Evolutionary conservation across 2,329 filamentous ascomycete species (phyloP).

Genomic region (Fusarium lateritium): DNA sequence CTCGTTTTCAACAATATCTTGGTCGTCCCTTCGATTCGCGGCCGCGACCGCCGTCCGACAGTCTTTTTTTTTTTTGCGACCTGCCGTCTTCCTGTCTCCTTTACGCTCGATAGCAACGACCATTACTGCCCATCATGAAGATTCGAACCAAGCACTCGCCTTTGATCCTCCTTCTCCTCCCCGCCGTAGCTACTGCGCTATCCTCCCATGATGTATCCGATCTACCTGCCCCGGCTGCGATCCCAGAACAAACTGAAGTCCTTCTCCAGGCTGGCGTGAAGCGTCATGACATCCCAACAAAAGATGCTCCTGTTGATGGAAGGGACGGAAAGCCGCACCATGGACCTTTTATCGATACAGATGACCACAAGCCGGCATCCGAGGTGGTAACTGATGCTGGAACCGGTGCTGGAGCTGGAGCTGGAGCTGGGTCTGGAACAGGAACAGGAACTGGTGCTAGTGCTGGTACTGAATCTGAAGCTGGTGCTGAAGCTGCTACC

Average conservation of each 20-base stretch:
- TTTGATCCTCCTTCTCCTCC: slow-evolving; percentile 73
- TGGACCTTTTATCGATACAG: slow-evolving; percentile 81
- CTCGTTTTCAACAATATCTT: slow-evolving; percentile 6
- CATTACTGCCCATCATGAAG: slow-evolving; percentile 66
- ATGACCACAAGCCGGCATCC: slow-evolving; percentile 50
- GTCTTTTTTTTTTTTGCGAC: slow-evolving; percentile 23
- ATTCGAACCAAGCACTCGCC: slow-evolving; percentile 68
- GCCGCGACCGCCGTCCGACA: slow-evolving; percentile 25
- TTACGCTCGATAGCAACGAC: slow-evolving; percentile 10
- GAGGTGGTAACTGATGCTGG: slow-evolving; percentile 28
- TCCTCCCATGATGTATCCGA: slow-evolving; percentile 50
- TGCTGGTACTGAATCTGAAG: slow-evolving; percentile 10
- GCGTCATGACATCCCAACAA: slow-evolving; percentile 63
- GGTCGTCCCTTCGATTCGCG: slow-evolving; percentile 18
- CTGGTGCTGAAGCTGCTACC: slow-evolving; percentile 19
- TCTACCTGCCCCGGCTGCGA: slow-evolving; percentile 44
- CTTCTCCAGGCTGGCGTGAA: slow-evolving; percentile 51
- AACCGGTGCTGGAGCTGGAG: slow-evolving; percentile 10
- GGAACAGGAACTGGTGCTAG: slow-evolving; percentile 9
- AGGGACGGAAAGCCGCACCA: slow-evolving; percentile 94
- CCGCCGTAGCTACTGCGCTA: slow-evolving; percentile 66
- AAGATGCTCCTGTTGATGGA: slow-evolving; percentile 91
- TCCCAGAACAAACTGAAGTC: slow-evolving; percentile 48
- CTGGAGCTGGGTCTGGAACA: slow-evolving; percentile 8
- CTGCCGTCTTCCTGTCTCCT: slow-evolving; percentile 5